Evolutionary conservation across 345 rosid genomes (phyloP).

Genomic region (Gossypium sturtianum): DNA sequence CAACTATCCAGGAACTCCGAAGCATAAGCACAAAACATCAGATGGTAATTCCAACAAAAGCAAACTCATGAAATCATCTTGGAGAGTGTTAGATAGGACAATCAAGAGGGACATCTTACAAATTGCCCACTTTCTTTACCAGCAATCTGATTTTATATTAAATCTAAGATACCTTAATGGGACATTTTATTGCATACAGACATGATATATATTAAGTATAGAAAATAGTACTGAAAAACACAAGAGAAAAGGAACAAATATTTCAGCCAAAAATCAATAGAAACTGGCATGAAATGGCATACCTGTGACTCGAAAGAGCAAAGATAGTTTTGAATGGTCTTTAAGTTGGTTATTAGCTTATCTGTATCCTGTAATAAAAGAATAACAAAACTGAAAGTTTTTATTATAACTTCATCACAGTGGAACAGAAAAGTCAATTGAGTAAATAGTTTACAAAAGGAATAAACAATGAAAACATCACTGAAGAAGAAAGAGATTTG

Average conservation of each 20-base stretch:
- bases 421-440: neutral
- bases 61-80: neutral
- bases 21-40: neutral
- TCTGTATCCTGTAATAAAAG: conserved; percentile 61
- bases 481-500: neutral
- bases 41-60: neutral
- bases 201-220: neutral
- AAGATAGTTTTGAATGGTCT: conserved; percentile 84
- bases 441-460: neutral
- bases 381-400: neutral
- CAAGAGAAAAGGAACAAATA: neutral
- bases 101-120: neutral
- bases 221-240: neutral
- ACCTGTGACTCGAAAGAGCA: conserved; percentile 86
- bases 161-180: neutral
- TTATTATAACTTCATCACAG: neutral
- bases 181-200: neutral
- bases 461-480: neutral
- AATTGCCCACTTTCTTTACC: neutral
- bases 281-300: conserved; percentile 15
- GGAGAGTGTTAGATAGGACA: neutral
- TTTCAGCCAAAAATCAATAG: conserved; percentile 6
- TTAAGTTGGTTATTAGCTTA: conserved; percentile 58
- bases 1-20: neutral
- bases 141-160: neutral